Base-by-base conservation (phyloP, 176 grass and related monocot species). In the Aegilops speltoides region DNA sequence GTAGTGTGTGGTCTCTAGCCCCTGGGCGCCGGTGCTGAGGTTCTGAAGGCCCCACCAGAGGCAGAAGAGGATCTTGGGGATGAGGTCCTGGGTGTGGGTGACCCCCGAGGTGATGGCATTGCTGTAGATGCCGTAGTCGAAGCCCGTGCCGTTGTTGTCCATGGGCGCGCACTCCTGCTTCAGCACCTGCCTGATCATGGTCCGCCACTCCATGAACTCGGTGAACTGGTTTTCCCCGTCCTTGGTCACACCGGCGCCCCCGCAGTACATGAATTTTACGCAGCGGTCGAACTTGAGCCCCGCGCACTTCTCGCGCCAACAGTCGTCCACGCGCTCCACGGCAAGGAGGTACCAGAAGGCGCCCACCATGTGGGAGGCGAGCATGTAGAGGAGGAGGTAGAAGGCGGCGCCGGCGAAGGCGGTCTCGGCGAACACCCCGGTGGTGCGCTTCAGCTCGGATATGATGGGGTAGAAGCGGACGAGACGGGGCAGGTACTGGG, bases 21-120 rank as follows among this genome's bases (percentile, higher is more conserved):
- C 91, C 68, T 98, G 96, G 0, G 93, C 96, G 24, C 95, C 84
- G 11, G 93, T 94, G 74, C 96, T 98, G 14, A 98, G 91, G 84
- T 98, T 98, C 88, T 94, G 93, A 3, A 98, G 77, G 0, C 96
- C 96, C 96, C 93, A 98, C 91, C 91, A 98, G 22, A 98, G 91
- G 84, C 96, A 95, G 84, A 90, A 98, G 73, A 91, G 88, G 60
- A 94, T 74, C 79, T 92, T 94, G 13, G 93, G 87, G 2, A 73
- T 2, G 2, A 93, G 92, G 4, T 90, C 73, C 3, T 63, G 40
- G 2, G 90, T 92, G 6, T 86, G 83, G 61, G 87, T 87, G 12
- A 98, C 86, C 2, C 91, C 91, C 6, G 93, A 92, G n/a, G 83
- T 66, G 68, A 98, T 85, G 10, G 91, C 86, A 3, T 86, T 83